Conservation (phyloP, 805 yeast species). For the Dipodascus geniculatus region DNA sequence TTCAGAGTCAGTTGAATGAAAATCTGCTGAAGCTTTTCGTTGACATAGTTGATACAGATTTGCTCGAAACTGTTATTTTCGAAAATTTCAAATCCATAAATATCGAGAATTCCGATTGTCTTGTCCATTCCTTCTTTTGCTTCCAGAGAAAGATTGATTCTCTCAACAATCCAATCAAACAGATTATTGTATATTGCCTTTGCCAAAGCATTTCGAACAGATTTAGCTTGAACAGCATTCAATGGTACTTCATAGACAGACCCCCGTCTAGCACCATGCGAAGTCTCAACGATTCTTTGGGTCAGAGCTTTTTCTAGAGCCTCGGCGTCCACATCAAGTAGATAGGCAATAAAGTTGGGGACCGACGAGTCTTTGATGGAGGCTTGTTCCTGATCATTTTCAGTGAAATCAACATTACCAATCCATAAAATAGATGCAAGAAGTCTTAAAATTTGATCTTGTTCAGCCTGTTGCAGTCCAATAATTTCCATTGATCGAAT, state of each 20-base stretch:
- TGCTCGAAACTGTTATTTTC: conserved; percentile 94
- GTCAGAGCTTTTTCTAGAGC: conserved; percentile 54
- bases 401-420: conserved; percentile 80
- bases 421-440: conserved; percentile 85
- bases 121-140: conserved; percentile 45
- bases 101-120: conserved; percentile 79
- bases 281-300: conserved; percentile 80
- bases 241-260: conserved; percentile 91
- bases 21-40: conserved; percentile 92
- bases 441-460: conserved; percentile 79
- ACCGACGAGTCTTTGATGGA: conserved; percentile 74
- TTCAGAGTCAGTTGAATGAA: conserved; percentile 91
- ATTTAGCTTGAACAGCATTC: conserved; percentile 77
- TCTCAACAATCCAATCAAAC: conserved; percentile 91
- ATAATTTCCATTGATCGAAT: conserved; percentile 76
- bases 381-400: conserved; percentile 81
- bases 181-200: conserved; percentile 86
- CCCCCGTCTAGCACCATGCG: conserved; percentile 82
- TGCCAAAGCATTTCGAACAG: conserved; percentile 90
- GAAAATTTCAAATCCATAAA: conserved; percentile 92
- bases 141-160: conserved; percentile 74
- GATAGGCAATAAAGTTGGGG: conserved; percentile 88
- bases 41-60: conserved; percentile 88
- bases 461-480: conserved; percentile 73
- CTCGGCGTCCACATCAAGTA: conserved; percentile 67